Percentiles rank a stretch among this genome's conserved stretches.
These are phyloP conservation scores for Medicago truncatula DNA, from an alignment of 306 rosid genomes.

Conservation along the genomic window DNA sequence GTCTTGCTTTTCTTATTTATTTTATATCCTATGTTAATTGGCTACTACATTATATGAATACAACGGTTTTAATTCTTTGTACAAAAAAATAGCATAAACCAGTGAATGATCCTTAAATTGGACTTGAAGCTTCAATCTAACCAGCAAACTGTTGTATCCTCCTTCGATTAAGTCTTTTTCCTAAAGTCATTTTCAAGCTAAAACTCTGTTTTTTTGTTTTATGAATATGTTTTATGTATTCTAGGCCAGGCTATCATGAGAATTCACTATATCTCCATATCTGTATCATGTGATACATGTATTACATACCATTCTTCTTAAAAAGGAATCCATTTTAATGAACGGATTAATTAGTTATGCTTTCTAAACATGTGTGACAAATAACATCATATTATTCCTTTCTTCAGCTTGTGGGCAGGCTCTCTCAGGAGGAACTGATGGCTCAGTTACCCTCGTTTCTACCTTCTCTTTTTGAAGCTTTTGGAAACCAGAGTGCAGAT, in stretches of 20 bases:
- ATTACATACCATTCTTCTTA: constrained; percentile 12
- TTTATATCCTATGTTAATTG: constrained; percentile 8
- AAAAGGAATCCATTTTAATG: constrained; percentile 18
- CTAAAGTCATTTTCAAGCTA: neutral
- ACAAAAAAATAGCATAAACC: constrained; percentile 12
- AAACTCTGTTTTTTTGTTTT: constrained; percentile 25
- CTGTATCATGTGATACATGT: constrained; percentile 18
- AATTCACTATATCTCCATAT: constrained; percentile 18
- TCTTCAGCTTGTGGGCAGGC: constrained; percentile 86
- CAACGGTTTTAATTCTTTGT: constrained; percentile 21
- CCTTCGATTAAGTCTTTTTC: neutral
- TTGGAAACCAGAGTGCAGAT: constrained; percentile 97
- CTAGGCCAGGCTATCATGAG: neutral
- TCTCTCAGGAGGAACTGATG: constrained; percentile 92
- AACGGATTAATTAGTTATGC: constrained; percentile 26
- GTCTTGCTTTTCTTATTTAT: neutral
- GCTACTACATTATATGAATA: constrained; percentile 12
- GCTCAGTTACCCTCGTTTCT: constrained; percentile 87
- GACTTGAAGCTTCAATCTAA: constrained; percentile 1
- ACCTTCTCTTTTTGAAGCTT: constrained; percentile 96
- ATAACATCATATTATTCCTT: constrained; percentile 30
- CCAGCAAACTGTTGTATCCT: neutral
- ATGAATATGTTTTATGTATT: constrained; percentile 16
- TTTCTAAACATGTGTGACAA: constrained; percentile 25
- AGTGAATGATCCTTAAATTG: constrained; percentile 12